phyloP scores from a whole-genome alignment of 1,139 yeast genomes.

The Protomyces arabidopsidicola region DNA sequence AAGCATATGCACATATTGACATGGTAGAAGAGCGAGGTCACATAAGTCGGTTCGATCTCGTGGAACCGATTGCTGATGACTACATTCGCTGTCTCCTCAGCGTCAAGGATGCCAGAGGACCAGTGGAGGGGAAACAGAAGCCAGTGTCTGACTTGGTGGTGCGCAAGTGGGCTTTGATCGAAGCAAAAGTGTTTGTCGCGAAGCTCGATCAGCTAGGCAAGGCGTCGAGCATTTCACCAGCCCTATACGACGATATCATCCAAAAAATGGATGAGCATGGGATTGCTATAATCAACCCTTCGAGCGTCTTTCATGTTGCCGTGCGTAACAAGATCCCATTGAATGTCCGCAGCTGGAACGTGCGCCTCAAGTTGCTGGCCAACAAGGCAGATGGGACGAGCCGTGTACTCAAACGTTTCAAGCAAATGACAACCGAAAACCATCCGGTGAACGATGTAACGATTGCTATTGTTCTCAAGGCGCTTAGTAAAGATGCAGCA shows the following conservation, averaged over 20 bases:
- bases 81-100: slow-evolving; percentile 9
- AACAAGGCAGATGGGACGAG: neutral
- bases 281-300: neutral
- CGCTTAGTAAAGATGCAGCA: neutral
- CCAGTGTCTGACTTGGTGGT: neutral
- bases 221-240: neutral
- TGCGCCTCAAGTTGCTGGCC: slow-evolving; percentile 8
- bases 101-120: neutral
- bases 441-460: neutral
- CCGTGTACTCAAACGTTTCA: neutral
- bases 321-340: neutral
- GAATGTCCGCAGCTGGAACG: slow-evolving; percentile 8
- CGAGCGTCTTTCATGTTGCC: slow-evolving; percentile 1
- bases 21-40: slow-evolving; percentile 1
- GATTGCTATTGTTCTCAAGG: slow-evolving; percentile 6
- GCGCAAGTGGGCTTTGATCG: neutral
- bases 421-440: neutral
- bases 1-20: slow-evolving; percentile 15
- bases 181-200: neutral
- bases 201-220: neutral
- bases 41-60: slow-evolving; percentile 1
- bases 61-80: slow-evolving; percentile 16
- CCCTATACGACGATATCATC: slow-evolving; percentile 1
- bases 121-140: neutral
- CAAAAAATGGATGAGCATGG: slow-evolving; percentile 5